Percentiles rank a stretch among this genome's conserved stretches.
Conservation (phyloP, 176 grass and related monocot genomes). For the Urochloa ruziziensis region DNA sequence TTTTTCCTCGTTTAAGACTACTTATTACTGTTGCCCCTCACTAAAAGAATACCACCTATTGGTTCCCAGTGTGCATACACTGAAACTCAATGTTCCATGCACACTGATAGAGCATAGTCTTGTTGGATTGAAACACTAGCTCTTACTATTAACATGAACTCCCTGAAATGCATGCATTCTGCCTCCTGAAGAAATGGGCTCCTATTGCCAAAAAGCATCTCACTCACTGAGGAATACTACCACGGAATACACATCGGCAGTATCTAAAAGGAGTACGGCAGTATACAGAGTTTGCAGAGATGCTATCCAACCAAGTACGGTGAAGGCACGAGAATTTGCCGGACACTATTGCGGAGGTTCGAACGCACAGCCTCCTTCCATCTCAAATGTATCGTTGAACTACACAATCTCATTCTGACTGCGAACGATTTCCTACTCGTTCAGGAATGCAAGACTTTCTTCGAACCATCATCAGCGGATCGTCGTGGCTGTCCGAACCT, state of each 20-base stretch:
- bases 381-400: background rate
- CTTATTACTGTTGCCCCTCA: no score
- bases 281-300: conserved; percentile 23
- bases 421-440: background rate
- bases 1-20: background rate
- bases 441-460: conserved; percentile 2
- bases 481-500: conserved; percentile 4
- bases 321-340: background rate
- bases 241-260: background rate
- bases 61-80: background rate
- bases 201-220: conserved; percentile 2
- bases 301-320: background rate
- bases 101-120: background rate
- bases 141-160: background rate
- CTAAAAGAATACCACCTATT: background rate
- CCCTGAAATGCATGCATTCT: background rate
- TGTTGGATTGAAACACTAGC: background rate
- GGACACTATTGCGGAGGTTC: conserved; percentile 33
- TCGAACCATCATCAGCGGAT: background rate
- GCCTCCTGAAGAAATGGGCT: background rate
- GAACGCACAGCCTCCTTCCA: background rate
- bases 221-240: background rate
- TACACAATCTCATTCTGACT: background rate
- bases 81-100: background rate
- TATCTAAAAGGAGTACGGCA: background rate